Evolutionary conservation across 2,329 filamentous ascomycete species (phyloP).

Genomic region (Fusarium stilboides): DNA sequence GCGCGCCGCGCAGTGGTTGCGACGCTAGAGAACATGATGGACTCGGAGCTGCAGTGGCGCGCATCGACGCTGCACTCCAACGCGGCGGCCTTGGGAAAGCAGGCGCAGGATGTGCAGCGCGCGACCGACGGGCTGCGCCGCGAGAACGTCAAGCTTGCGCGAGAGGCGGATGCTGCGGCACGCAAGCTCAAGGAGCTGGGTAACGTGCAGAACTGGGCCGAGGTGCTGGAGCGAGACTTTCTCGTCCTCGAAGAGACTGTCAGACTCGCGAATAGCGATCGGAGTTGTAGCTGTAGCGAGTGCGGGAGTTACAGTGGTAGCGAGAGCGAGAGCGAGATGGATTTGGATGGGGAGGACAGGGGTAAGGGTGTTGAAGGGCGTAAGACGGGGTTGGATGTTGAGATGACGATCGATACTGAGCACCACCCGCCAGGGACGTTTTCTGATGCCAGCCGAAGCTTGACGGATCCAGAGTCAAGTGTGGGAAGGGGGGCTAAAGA

Average conservation of each 20-base stretch:
- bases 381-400: slow-evolving; percentile 33
- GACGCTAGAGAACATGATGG: slow-evolving; percentile 78
- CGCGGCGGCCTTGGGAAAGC: slow-evolving; percentile 73
- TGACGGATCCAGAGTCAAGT: slow-evolving; percentile 57
- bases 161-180: slow-evolving; percentile 74
- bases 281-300: slow-evolving; percentile 59
- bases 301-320: slow-evolving; percentile 55
- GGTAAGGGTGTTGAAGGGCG: slow-evolving; percentile 27
- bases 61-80: slow-evolving; percentile 80
- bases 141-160: slow-evolving; percentile 76
- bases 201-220: slow-evolving; percentile 89
- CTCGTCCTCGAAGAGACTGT: slow-evolving; percentile 76
- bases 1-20: slow-evolving; percentile 73
- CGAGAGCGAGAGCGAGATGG: slow-evolving; percentile 44
- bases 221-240: slow-evolving; percentile 81
- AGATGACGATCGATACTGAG: slow-evolving; percentile 45
- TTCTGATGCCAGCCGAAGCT: slow-evolving; percentile 58
- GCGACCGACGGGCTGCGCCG: slow-evolving; percentile 72
- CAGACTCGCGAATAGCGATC: slow-evolving; percentile 64
- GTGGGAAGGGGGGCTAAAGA: slow-evolving; percentile 53
- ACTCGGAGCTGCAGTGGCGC: slow-evolving; percentile 77
- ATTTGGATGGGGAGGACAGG: slow-evolving; percentile 32
- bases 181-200: slow-evolving; percentile 82
- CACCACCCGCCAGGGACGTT: slow-evolving; percentile 48
- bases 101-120: slow-evolving; percentile 75